Conservation (phyloP, 2,329 filamentous ascomycete species). For the Ophiostoma angusticollis region DNA sequence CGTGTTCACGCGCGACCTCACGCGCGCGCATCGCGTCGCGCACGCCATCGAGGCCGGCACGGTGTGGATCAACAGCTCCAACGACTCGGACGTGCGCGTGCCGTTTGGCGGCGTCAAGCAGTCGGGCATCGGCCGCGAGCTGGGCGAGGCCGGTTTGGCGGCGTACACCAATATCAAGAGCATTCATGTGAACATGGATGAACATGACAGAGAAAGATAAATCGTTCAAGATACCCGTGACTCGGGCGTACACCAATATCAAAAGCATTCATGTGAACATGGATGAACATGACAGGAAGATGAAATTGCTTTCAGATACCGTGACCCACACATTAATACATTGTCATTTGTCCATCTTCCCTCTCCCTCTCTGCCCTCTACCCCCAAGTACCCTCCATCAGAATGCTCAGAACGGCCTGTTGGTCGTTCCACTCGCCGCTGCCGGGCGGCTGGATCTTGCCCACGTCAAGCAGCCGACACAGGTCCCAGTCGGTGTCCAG, state of each 20-base stretch:
- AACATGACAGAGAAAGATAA: not conserved
- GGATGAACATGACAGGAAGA: not conserved
- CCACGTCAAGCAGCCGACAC: slow-evolving; percentile 14
- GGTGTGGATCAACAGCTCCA: slow-evolving; percentile 29
- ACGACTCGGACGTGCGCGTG: slow-evolving; percentile 10
- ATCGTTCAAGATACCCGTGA: too few species aligned
- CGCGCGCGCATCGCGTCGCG: slow-evolving; percentile 27
- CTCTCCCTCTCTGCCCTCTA: too few species aligned
- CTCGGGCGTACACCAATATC: slow-evolving; percentile 28
- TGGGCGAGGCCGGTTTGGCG: slow-evolving; percentile 30
- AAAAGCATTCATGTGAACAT: slow-evolving; percentile 21
- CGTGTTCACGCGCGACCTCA: slow-evolving; percentile 43
- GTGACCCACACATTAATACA: not conserved
- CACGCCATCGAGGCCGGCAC: slow-evolving; percentile 43
- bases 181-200: slow-evolving; percentile 14
- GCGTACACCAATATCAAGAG: slow-evolving; percentile 30
- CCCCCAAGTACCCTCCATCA: slow-evolving; percentile 5
- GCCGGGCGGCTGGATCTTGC: slow-evolving; percentile 9
- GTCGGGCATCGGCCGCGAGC: slow-evolving; percentile 41
- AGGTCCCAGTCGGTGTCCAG: slow-evolving; percentile 14
- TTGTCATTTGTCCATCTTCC: not conserved
- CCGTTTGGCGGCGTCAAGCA: slow-evolving; percentile 39
- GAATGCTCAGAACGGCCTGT: slow-evolving; percentile 7
- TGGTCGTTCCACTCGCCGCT: slow-evolving; percentile 7
- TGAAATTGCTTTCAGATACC: too few species aligned